phyloP scores from a whole-genome alignment of 768 basidiomycete species.

The Amanita molliuscula region DNA sequence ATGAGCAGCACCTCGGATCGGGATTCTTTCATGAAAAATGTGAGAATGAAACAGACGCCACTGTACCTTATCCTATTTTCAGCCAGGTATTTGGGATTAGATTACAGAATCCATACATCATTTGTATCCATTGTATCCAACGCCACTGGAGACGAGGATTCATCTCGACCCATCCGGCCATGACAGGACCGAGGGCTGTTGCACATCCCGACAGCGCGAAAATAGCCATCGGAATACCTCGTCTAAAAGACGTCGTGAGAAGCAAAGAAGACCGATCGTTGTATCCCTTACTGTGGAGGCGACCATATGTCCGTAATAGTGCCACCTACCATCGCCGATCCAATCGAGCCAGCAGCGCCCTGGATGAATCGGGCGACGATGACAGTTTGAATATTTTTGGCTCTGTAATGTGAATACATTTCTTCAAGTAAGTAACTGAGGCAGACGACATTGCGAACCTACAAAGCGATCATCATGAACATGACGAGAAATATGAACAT shows the following conservation, averaged over 20 bases:
- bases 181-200: constrained; percentile 52
- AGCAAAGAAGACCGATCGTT: background rate
- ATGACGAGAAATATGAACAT: constrained; percentile 37
- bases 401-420: constrained; percentile 15
- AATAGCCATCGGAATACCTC: constrained; percentile 69
- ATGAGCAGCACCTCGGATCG: constrained; percentile 61
- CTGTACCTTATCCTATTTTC: background rate
- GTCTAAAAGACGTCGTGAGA: constrained; percentile 26
- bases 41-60: constrained; percentile 30
- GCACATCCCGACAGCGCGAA: constrained; percentile 53
- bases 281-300: constrained; percentile 41
- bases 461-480: constrained; percentile 40
- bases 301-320: constrained; percentile 64
- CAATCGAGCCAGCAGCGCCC: constrained; percentile 60
- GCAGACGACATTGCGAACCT: constrained; percentile 10
- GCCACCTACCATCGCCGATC: constrained; percentile 64
- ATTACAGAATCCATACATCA: constrained; percentile 33
- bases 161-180: constrained; percentile 59
- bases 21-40: constrained; percentile 62
- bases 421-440: background rate
- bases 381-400: constrained; percentile 50
- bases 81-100: background rate
- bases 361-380: constrained; percentile 52
- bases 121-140: constrained; percentile 79
- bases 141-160: constrained; percentile 53